phyloP scores from a whole-genome alignment of 768 basidiomycete genomes.

The Stropharia rugosoannulata region DNA sequence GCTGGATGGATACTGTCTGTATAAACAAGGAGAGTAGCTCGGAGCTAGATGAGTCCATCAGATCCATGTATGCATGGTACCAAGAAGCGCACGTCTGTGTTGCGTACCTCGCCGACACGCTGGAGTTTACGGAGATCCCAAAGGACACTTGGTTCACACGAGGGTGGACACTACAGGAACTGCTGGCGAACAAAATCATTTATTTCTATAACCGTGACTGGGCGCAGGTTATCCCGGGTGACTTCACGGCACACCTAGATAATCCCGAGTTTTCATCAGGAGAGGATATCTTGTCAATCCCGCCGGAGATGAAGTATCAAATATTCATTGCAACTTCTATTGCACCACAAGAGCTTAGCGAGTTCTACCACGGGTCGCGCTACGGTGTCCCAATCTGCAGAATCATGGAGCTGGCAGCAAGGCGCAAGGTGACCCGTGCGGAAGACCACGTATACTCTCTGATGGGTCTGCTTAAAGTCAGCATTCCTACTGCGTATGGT shows the following conservation, averaged over 20 bases:
- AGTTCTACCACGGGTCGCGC: not conserved
- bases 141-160: too few species aligned
- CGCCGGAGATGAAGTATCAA: too few species aligned
- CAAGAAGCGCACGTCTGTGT: not conserved
- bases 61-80: slow-evolving; percentile 7
- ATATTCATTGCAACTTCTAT: not conserved
- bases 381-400: not conserved
- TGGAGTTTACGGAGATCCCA: not conserved
- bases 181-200: not conserved
- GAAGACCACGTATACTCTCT: not conserved
- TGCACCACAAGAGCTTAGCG: not conserved
- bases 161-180: slow-evolving; percentile 4
- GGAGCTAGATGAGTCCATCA: slow-evolving; percentile 2
- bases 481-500: too few species aligned
- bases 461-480: too few species aligned
- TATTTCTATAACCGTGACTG: not conserved
- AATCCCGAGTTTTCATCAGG: too few species aligned
- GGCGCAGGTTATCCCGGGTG: not conserved
- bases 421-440: not conserved
- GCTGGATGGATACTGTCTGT: too few species aligned
- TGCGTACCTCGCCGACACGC: slow-evolving; percentile 1
- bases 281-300: too few species aligned
- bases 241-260: not conserved
- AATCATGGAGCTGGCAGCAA: not conserved
- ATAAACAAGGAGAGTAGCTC: too few species aligned